phyloP scores from a whole-genome alignment of 257 asterid species.

The Linaria vulgaris region DNA sequence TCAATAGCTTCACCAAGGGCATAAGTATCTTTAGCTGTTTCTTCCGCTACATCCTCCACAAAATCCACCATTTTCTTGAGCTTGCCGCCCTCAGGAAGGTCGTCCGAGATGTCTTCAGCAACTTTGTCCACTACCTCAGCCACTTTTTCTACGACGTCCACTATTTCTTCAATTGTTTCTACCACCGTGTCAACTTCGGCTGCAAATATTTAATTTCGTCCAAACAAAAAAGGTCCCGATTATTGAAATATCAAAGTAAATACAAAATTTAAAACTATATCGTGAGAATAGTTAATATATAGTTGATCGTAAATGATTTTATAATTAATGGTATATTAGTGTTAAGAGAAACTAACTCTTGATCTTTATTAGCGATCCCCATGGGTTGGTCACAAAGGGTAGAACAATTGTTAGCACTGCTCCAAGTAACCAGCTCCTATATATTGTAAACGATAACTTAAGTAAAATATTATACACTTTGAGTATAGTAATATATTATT shows the following conservation, averaged over 20 bases:
- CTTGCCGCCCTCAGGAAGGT: constrained; percentile 50
- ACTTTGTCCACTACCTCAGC: constrained; percentile 55
- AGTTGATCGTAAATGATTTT: too few species aligned
- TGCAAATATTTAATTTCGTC: constrained; percentile 15
- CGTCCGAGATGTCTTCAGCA: constrained; percentile 51
- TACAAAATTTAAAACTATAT: too few species aligned
- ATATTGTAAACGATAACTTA: background rate
- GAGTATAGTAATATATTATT: background rate
- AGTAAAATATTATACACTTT: background rate
- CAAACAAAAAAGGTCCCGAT: background rate
- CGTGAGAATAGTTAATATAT: too few species aligned
- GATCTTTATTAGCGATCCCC: constrained; percentile 34
- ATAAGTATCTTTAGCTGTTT: constrained; percentile 50
- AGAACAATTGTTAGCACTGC: constrained; percentile 27
- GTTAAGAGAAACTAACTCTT: constrained; percentile 27
- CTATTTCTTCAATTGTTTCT: constrained; percentile 56
- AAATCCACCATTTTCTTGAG: constrained; percentile 36
- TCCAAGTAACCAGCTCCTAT: constrained; percentile 49
- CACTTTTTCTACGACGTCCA: constrained; percentile 53
- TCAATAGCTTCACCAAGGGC: constrained; percentile 49
- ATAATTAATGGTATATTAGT: background rate
- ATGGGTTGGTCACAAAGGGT: constrained; percentile 41
- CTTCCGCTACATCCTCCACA: constrained; percentile 56
- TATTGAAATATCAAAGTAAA: background rate
- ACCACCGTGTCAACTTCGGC: constrained; percentile 56